Evolutionary conservation across 1,284 basidiomycete genomes (phyloP).

Genomic region (Rhodofomes roseus): DNA sequence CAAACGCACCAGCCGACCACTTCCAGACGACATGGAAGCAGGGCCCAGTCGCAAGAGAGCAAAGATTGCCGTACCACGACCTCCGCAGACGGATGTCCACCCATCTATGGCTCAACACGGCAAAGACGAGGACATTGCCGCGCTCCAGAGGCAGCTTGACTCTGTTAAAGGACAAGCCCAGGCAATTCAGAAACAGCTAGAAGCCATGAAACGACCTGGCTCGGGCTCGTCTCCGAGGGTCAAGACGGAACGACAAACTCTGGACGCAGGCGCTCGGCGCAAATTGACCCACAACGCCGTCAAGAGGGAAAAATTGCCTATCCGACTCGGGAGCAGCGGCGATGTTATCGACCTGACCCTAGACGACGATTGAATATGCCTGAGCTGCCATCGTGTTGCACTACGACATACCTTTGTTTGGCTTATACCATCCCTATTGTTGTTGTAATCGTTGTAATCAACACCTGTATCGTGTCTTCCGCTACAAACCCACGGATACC

Average conservation of each 20-base stretch:
- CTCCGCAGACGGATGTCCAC: not conserved
- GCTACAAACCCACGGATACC: no score
- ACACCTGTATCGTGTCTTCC: no score
- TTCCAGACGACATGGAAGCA: not conserved
- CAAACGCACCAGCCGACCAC: not conserved
- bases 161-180: not conserved
- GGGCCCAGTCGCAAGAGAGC: not conserved
- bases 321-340: not conserved
- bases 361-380: not conserved
- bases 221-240: not conserved
- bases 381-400: no score
- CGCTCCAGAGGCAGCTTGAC: no score
- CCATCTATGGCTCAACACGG: no score
- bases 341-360: not conserved
- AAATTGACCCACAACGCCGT: not conserved
- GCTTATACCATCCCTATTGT: no score
- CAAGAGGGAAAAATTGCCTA: not conserved
- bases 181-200: not conserved
- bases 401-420: no score
- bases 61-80: not conserved
- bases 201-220: no score
- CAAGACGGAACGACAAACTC: not conserved
- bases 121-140: not conserved
- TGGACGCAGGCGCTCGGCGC: not conserved
- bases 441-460: no score